Evolutionary conservation across 208 protist species (phyloP), one percentile per base, ranked within the genome.

Genomic region (Crithidia thermophila): DNA sequence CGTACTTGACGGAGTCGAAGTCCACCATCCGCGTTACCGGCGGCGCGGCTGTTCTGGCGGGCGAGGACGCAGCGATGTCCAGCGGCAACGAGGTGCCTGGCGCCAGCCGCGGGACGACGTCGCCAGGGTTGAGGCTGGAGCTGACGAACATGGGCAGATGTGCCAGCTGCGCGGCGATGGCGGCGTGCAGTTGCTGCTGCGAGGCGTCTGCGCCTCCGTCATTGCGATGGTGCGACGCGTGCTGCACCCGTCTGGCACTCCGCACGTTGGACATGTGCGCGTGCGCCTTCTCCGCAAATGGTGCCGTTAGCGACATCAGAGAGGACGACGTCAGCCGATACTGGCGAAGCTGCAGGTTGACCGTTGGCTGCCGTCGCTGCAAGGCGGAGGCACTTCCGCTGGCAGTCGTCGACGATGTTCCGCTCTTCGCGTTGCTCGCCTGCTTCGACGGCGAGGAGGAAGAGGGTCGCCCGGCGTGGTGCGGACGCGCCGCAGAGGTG

Each of bases 261-360:
- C 39, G 55, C 27, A 60, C 31, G 27, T 36, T 28, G 0, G 39
- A 60, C 4, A 25, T 7, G 8, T 34, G 34, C 7, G 4, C 7
- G 42, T 18, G 25, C 16, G 27, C 28, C 21, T 20, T 51, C 5
- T 16, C 13, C 3, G n/a, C 3, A 0, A 16, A 28, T 3, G 39
- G 11, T n/a, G 31, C 31, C 1, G 58, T 64, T 6, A 43, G 46
- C 16, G 46, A 49, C 31, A 52, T 18, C 49, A 58, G 36, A 0
- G 61, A 18, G 8, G 50, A 30, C 25, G 60, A 57, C 0, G 42
- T 43, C 2, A 75, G 61, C 10, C 39, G 30, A 34, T 68, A 75
- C 34, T 62, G 40, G 34, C 47, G 49, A 9, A 75, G 52, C 39
- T 75, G 59, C 18, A 75, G 45, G 21, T 45, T 67, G 36, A 75